A percentile compares a stretch with the other conserved stretches of the same genome.
Conservation (phyloP, 1,284 basidiomycete species). For the Trichosporon faecale region DNA sequence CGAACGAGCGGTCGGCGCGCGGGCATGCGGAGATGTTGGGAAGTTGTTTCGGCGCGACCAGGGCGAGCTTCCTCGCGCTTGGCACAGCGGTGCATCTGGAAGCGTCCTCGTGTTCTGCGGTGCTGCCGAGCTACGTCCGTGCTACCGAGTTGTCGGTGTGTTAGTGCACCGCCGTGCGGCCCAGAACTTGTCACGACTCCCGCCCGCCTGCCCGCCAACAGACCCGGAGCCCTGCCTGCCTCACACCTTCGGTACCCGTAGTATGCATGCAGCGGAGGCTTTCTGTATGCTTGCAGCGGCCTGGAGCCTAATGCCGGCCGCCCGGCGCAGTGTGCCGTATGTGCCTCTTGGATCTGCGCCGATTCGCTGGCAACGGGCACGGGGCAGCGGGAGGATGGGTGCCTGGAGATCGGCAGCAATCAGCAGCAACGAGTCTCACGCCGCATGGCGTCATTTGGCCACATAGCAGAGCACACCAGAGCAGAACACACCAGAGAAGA, state of each 20-base stretch:
- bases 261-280: not conserved
- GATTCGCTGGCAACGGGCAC: not conserved
- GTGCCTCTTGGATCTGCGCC: not conserved
- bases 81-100: not conserved
- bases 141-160: not conserved
- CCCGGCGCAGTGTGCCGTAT: no score
- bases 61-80: not conserved
- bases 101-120: not conserved
- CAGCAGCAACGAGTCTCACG: not conserved
- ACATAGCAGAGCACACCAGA: no score
- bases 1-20: no score
- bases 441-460: not conserved
- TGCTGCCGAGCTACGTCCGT: no score
- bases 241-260: not conserved
- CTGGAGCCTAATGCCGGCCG: not conserved
- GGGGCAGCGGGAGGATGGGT: not conserved
- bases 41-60: not conserved
- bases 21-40: no score
- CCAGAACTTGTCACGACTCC: not conserved
- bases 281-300: not conserved
- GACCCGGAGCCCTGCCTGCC: not conserved
- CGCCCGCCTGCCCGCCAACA: no score
- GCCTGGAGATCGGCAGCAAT: conserved; percentile 2
- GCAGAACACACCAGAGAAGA: no score
- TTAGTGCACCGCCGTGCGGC: not conserved